Conservation (phyloP, 2,329 filamentous ascomycete genomes). For the Penicillium sp. region DNA sequence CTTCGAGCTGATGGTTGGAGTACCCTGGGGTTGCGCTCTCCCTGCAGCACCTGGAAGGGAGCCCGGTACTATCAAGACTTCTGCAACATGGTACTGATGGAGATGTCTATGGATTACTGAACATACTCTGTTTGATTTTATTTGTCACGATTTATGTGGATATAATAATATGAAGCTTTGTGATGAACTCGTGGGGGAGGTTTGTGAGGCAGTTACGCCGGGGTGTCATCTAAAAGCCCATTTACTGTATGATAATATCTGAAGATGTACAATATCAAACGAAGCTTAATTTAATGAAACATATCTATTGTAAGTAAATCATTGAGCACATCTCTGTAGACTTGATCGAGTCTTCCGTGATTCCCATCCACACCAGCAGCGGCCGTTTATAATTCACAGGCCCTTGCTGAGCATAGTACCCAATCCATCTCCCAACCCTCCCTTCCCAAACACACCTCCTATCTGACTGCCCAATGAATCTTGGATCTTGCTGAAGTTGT, state of each 20-base stretch:
- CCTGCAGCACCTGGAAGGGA: conserved; percentile 45
- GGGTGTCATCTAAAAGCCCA: neutral
- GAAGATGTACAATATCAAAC: neutral
- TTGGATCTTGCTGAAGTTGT: conserved; percentile 37
- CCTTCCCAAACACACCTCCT: conserved; percentile 33
- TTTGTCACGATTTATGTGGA: neutral
- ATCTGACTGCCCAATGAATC: conserved; percentile 32
- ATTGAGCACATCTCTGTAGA: neutral
- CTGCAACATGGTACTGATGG: conserved; percentile 45
- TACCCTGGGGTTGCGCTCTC: conserved; percentile 44
- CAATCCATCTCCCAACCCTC: conserved; percentile 29
- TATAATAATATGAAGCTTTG: neutral
- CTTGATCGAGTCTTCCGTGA: too few relatives aligned
- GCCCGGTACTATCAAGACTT: conserved; percentile 45
- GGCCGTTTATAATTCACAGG: conserved; percentile 16
- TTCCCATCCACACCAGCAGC: neutral
- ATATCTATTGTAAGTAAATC: neutral
- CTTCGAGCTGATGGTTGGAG: conserved; percentile 46
- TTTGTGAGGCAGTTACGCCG: neutral
- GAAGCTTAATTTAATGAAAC: too few relatives aligned
- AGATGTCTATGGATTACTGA: conserved; percentile 39
- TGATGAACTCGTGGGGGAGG: neutral
- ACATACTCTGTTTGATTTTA: neutral
- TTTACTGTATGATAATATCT: neutral
- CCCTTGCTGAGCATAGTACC: conserved; percentile 32